Evolutionary conservation across 2,329 filamentous ascomycete genomes (phyloP).

Genomic region (Nemania sp.): DNA sequence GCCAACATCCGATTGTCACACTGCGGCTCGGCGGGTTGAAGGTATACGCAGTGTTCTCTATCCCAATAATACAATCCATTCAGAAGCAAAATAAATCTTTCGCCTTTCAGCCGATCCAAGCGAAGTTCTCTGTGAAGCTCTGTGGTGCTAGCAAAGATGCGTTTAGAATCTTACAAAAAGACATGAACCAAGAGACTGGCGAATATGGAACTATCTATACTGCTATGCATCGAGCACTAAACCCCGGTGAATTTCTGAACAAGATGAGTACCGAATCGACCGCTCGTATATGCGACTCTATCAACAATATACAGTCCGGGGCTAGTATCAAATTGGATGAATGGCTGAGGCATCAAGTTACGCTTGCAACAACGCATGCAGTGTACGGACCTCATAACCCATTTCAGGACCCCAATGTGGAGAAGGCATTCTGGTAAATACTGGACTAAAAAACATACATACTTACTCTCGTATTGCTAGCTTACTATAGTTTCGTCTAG

Average conservation of each 20-base stretch:
- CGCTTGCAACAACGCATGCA: conserved; percentile 3
- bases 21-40: neutral
- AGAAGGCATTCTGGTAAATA: conserved; percentile 3
- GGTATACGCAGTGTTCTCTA: neutral
- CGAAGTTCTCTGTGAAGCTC: neutral
- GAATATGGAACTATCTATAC: neutral
- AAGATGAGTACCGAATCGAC: neutral
- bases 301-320: neutral
- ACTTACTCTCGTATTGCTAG: neutral
- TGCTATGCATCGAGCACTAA: neutral
- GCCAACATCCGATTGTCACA: neutral
- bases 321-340: conserved; percentile 5
- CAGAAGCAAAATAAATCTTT: neutral
- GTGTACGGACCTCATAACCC: neutral
- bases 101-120: neutral
- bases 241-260: neutral
- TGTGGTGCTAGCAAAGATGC: conserved; percentile 2
- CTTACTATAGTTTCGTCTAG: neutral
- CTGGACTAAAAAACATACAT: neutral
- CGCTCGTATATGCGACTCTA: neutral
- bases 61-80: neutral
- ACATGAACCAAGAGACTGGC: neutral
- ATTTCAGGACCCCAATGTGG: neutral
- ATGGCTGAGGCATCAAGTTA: conserved; percentile 3
- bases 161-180: neutral